A percentile compares a stretch with the other conserved stretches of the same genome.
These are phyloP conservation scores for Kuraishia ogatae DNA, from an alignment of 805 yeast genomes.

Conservation along the genomic window DNA sequence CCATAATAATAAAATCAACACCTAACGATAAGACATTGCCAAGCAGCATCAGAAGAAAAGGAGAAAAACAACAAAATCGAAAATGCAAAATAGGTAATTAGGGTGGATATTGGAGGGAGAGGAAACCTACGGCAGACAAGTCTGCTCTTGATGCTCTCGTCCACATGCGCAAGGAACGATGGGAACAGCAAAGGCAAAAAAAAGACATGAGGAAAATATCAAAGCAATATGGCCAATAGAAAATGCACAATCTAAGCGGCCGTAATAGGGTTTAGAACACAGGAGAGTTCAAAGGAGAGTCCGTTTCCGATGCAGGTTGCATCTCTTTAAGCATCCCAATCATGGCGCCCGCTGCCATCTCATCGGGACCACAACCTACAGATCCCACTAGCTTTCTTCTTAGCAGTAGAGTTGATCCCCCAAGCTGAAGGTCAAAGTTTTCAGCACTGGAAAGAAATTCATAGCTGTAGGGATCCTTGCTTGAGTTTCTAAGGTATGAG, in stretches of 20 bases:
- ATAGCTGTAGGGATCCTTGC: not conserved
- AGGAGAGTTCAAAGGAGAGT: conserved; percentile 2
- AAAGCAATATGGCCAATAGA: not conserved
- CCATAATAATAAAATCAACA: not conserved
- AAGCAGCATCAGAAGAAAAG: not conserved
- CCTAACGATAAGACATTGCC: not conserved
- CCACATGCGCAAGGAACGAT: not conserved
- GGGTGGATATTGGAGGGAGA: not conserved
- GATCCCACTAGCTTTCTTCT: conserved; percentile 32
- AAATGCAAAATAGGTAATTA: not conserved
- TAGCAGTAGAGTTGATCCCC: conserved; percentile 55
- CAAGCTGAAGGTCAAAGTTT: conserved; percentile 49
- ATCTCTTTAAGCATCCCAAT: not conserved
- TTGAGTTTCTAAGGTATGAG: not conserved
- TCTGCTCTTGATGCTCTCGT: not conserved
- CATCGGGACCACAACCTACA: conserved; percentile 12
- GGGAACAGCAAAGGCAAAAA: not conserved
- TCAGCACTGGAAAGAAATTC: not conserved
- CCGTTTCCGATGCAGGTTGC: not conserved
- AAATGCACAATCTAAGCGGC: too few relatives aligned
- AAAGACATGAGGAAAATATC: not conserved
- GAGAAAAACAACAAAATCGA: not conserved
- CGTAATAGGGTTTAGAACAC: not conserved
- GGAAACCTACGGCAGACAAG: not conserved
- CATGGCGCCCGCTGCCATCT: not conserved